Evolutionary conservation across 2,329 filamentous ascomycete genomes (phyloP), one percentile per base, ranked within the genome.

Genomic region (Tolypocladium tundrense): DNA sequence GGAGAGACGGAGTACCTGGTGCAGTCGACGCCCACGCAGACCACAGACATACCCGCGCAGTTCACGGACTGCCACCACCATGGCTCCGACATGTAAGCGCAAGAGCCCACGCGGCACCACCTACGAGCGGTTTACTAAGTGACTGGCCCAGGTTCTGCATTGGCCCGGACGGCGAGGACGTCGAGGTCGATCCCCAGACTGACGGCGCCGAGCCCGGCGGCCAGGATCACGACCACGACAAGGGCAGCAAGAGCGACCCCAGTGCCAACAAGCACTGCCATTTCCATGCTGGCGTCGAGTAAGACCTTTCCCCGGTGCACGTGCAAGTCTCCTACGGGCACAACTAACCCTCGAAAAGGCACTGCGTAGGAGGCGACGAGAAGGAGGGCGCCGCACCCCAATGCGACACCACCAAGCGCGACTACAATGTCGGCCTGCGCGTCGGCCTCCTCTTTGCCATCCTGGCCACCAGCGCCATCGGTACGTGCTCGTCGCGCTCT

Each of bases 211-310:
- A 60, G 3, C 66, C 66, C 14, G 64, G 62, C 4, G 59, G 61
- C 16, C 62, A 62, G 6, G 64, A 68, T 13, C 48, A 58, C 10
- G 55, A 55, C n/a, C 57, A 64, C 45, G 56, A 60, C 51, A 57
- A 62, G 7, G 53, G 57, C 2, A 55, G 60, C 37, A 62, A 62
- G 4, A 67, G 66, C 52, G 56, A 53, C 10, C 45, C 35, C 10
- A 52, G 40, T 33, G 43, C 40, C 35, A 55, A 60, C 51, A 57
- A 55, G 37, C 56, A 65, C 43, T 66, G 64, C 63, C 88, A 91
- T 66, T 89, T 87, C 70, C 88, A 91, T 64, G 87, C 87, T 11
- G 87, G 87, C 42, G 84, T 91, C 27, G 85, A 90, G 86, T 88
- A 74, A 72, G 84, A 58, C 35, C 37, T n/a, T 31, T n/a, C 13